A percentile compares a stretch with the other conserved stretches of the same genome.
These are phyloP conservation scores for Malus hybrid DNA, from an alignment of 331 rosid genomes.

Conservation along the genomic window DNA sequence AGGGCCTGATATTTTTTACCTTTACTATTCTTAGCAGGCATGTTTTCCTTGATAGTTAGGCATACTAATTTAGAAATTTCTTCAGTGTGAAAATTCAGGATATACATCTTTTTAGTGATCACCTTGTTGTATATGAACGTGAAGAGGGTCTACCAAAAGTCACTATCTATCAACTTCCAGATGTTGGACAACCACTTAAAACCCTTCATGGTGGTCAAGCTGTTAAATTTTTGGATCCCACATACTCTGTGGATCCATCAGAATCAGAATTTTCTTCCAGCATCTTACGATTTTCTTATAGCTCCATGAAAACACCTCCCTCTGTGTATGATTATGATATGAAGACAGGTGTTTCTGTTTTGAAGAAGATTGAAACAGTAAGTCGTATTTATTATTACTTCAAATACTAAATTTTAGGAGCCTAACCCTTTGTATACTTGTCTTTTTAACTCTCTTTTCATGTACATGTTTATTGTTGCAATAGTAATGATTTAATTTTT, in stretches of 20 bases:
- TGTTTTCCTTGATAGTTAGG: conserved; percentile 2
- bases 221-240: conserved; percentile 66
- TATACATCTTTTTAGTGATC: conserved; percentile 58
- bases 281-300: conserved; percentile 64
- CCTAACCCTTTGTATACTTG: not conserved
- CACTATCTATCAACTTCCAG: conserved; percentile 60
- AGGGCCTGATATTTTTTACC: not conserved
- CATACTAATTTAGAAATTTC: conserved; percentile 30
- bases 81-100: conserved; percentile 81
- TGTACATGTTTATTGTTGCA: not conserved
- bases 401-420: not conserved
- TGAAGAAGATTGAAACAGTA: conserved; percentile 75
- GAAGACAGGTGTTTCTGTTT: conserved; percentile 53
- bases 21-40: not conserved
- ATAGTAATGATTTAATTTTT: not conserved
- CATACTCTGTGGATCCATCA: conserved; percentile 47
- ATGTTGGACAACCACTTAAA: conserved; percentile 52
- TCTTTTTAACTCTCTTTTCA: not conserved
- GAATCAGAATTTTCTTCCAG: conserved; percentile 65
- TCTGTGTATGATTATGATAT: conserved; percentile 88
- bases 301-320: conserved; percentile 80
- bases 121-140: conserved; percentile 65
- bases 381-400: conserved; percentile 27
- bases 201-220: conserved; percentile 53
- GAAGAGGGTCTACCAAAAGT: conserved; percentile 82